Base-by-base conservation (phyloP, 108 stramenopile species). In the Nitzschia sp. region DNA sequence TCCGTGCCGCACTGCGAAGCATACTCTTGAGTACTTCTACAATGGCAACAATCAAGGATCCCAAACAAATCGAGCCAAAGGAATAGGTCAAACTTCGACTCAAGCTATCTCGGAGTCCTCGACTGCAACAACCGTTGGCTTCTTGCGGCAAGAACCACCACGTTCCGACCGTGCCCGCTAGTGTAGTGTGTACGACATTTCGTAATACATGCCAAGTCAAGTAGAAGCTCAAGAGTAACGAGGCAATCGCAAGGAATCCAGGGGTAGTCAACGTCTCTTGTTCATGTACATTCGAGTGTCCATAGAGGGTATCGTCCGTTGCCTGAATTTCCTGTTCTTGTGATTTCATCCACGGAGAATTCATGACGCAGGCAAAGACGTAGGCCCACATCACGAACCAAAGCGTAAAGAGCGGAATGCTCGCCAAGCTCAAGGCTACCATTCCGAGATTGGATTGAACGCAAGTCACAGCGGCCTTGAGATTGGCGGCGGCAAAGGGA, bases 91-190 rank as follows among this genome's bases (percentile, higher is more conserved):
- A 35, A 17, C 85, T 64, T 30, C 89, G 69, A 6, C 64, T 45
- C 13, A 91, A 47, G 19, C 66, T 65, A 62, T 79, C 79, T 36
- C 32, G 28, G 17, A 87, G 61, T 2, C 66, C 77, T 16, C 52
- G 69, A 0, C 71, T 72, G 28, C 80, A 81, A 53, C 76, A 87
- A 22, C 66, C 60, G 2, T 71, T 67, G 8, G 79, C 87, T 46
- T 86, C 89, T 55, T 58, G 53, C 0, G 90, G 86, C 25, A 74
- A 65, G 55, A 87, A 84, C 96, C 96, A 97, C 93, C 93, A 97
- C 27, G 87, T 89, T 3, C 87, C 90, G 23, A 93, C 89, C 27
- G 88, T 83, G 13, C 92, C 94, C 4, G 89, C 87, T 1, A 88
- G 81, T 17, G 93, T 89, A 29, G 75, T 75, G 58, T 90, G 90